Base-by-base conservation (phyloP, 1,139 yeast species). In the Magnusiomyces suaveolens region DNA sequence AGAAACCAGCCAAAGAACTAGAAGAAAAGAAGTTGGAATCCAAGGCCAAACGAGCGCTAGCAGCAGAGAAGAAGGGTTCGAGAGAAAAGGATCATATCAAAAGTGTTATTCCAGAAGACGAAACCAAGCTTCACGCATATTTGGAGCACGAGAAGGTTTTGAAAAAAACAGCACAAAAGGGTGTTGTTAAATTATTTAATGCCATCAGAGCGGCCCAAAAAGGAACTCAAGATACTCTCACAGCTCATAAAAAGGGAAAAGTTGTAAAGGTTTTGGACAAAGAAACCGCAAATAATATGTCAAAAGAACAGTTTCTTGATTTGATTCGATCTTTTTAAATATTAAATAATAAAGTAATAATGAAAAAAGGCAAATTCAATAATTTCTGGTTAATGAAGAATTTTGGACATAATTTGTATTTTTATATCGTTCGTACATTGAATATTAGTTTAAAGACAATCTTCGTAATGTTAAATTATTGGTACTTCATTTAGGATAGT, bases 131-230 rank as follows among this genome's bases (percentile, higher is more conserved):
- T 8, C 78, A 89, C 64, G 75, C 74, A 48, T 69, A 78, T 2
- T 67, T 90, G 43, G 92, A 84, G 56, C 78, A 77, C 54, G 99
- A 92, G 66, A 79, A 80, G 60, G 75, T 73, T 60, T 72, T 88
- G 64, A 84, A 86, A 68, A 90, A 89, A 66, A 78, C 83, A 38
- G 97, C 97, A 0, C 97, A 92, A 70, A 79, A 84, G 64, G 99
- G 98, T 73, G 97, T 89, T 20, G 95, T 92, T 21, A 82, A 85
- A 64, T 75, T 92, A 58, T 89, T 92, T 70, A 92, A 92, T 68
- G 97, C 97, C 1, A 84, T 92, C 36, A 77, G 89, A 64, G 79
- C 87, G 46, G 85, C 96, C 0, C 98, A 94, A 70, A 50, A 49
- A 44, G 76, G 81, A 33, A 57, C 59, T 2, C 55, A 54, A n/a